A percentile compares a stretch with the other conserved stretches of the same genome.
These are phyloP conservation scores for Grigorovia yakushimaensis DNA, from an alignment of 805 yeast species.

Conservation along the genomic window DNA sequence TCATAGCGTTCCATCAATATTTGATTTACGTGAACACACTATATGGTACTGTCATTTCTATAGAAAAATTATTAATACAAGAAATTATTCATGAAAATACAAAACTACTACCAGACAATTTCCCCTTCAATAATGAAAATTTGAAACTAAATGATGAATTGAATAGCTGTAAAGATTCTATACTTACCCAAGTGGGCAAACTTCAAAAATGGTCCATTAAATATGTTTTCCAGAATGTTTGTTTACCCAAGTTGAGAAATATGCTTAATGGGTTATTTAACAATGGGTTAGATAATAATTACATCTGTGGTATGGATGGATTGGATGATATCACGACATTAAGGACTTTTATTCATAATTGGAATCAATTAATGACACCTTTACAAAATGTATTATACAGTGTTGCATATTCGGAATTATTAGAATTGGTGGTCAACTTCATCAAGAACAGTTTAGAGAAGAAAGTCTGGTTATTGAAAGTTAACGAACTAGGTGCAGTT, in stretches of 20 bases:
- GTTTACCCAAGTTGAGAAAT: constrained; percentile 31
- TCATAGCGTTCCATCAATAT: constrained; percentile 43
- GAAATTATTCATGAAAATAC: constrained; percentile 27
- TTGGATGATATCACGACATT: constrained; percentile 30
- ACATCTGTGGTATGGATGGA: constrained; percentile 24
- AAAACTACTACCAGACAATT: constrained; percentile 27
- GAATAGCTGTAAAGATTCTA: constrained; percentile 14
- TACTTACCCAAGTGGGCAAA: constrained; percentile 22
- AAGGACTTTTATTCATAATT: constrained; percentile 47
- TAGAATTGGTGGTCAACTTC: constrained; percentile 42
- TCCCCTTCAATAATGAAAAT: constrained; percentile 32
- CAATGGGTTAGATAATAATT: constrained; percentile 17
- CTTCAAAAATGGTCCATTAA: constrained; percentile 32
- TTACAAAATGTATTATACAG: constrained; percentile 49
- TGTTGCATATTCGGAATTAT: constrained; percentile 38
- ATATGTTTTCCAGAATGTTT: constrained; percentile 33
- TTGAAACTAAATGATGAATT: constrained; percentile 21
- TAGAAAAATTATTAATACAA: constrained; percentile 37
- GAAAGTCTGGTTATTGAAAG: constrained; percentile 55
- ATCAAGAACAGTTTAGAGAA: constrained; percentile 53
- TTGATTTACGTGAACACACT: constrained; percentile 66
- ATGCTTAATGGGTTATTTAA: constrained; percentile 35
- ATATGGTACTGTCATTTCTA: constrained; percentile 50
- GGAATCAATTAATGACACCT: constrained; percentile 60
- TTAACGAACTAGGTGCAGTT: constrained; percentile 76